Evolutionary conservation across 495 filamentous ascomycete species (phyloP).

Genomic region (Talaromyces thailandensis): DNA sequence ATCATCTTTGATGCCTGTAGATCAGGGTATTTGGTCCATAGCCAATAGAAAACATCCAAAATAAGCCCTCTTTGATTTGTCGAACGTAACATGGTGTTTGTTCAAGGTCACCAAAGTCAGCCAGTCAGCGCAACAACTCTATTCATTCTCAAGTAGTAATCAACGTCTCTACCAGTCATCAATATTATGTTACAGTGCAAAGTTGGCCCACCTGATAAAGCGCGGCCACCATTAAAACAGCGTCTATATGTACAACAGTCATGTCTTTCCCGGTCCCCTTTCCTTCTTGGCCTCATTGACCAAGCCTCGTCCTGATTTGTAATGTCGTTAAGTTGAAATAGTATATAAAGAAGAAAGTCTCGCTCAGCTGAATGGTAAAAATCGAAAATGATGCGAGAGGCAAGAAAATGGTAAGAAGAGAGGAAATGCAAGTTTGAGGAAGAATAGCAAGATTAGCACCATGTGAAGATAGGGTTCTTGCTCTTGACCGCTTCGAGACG

Average conservation of each 20-base stretch:
- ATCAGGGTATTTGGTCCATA: background rate
- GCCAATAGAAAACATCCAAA: background rate
- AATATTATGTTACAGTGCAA: constrained; percentile 1
- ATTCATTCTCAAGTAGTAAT: background rate
- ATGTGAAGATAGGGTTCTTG: constrained; percentile 93
- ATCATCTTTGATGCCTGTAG: background rate
- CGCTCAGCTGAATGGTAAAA: background rate
- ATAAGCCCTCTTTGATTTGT: background rate
- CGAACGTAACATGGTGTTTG: background rate
- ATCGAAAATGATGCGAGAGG: background rate
- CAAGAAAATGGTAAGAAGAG: background rate
- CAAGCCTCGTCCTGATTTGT: background rate
- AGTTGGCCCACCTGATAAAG: background rate
- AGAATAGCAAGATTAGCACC: constrained; percentile 56
- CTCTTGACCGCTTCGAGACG: constrained; percentile 89
- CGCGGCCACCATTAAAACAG: background rate
- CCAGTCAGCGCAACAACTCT: background rate
- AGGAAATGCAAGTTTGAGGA: background rate
- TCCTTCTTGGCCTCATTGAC: background rate
- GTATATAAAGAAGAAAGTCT: background rate
- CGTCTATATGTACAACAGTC: background rate
- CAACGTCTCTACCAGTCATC: background rate
- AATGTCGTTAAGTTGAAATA: background rate
- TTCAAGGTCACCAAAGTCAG: background rate
- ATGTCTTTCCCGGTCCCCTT: background rate